Evolutionary conservation across 306 rosid genomes (phyloP).

Genomic region (Canavalia gladiata): DNA sequence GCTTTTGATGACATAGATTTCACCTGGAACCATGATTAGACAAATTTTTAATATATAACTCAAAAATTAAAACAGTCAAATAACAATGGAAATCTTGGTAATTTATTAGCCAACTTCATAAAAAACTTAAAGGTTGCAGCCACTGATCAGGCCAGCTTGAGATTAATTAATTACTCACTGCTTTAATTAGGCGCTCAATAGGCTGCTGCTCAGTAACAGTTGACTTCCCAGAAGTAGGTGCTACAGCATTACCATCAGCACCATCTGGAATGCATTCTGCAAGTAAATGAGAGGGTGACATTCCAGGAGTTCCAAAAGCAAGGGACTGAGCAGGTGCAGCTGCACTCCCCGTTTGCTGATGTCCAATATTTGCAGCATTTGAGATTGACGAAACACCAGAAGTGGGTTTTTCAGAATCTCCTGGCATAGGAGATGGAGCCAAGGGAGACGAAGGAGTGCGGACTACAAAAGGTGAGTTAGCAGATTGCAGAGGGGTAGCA

Average conservation of each 20-base stretch:
- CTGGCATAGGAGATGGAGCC: conserved; percentile 96
- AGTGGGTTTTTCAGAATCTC: conserved; percentile 85
- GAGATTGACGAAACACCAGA: conserved; percentile 70
- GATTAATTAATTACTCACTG: conserved; percentile 66
- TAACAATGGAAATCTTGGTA: conserved; percentile 4
- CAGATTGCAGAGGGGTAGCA: conserved; percentile 92
- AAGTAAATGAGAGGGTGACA: conserved; percentile 96
- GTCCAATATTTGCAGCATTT: conserved; percentile 75
- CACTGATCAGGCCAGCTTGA: conserved; percentile 34
- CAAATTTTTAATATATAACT: conserved; percentile 34
- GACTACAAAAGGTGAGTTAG: conserved; percentile 83
- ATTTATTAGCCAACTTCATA: conserved; percentile 21
- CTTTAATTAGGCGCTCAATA: conserved; percentile 87
- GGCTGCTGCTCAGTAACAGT: conserved; percentile 88
- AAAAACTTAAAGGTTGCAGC: conserved; percentile 9
- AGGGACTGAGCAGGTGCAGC: conserved; percentile 85
- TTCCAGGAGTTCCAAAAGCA: conserved; percentile 98
- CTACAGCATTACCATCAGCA: conserved; percentile 68
- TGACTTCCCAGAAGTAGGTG: conserved; percentile 76
- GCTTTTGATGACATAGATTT: conserved; percentile 79
- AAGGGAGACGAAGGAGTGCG: conserved; percentile 95
- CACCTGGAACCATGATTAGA: conserved; percentile 68
- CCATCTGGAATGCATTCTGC: conserved; percentile 91
- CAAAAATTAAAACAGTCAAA: conserved; percentile 30
- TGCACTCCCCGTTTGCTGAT: conserved; percentile 66